Evolutionary conservation across 208 protist genomes (phyloP).

Genomic region (Acanthamoeba lenticulata): DNA sequence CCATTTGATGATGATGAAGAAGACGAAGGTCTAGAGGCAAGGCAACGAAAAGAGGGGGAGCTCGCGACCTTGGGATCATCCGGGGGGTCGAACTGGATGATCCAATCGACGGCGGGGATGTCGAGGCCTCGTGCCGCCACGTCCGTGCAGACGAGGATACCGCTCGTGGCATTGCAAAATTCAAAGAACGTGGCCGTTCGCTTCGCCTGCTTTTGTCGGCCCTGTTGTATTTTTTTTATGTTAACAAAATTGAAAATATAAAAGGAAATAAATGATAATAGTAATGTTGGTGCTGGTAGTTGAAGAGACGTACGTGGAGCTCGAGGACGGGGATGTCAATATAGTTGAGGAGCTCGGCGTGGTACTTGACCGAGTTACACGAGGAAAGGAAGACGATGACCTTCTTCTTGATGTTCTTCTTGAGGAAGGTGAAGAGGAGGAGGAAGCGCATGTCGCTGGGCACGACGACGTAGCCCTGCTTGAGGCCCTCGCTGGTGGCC

Average conservation of each 20-base stretch:
- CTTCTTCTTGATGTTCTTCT: constrained; percentile 97
- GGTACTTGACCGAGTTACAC: constrained; percentile 98
- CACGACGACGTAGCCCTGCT: constrained; percentile 97
- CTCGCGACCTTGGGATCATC: constrained; percentile 94
- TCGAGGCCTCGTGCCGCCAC: constrained; percentile 99
- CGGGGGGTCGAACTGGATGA: constrained; percentile 99
- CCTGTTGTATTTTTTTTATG: constrained; percentile 75
- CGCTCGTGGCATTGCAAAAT: constrained; percentile 97
- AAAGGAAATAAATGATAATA: no score
- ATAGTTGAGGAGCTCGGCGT: constrained; percentile 99
- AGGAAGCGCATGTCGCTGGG: constrained; percentile 95
- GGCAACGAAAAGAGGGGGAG: no score
- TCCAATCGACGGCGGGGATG: constrained; percentile 99
- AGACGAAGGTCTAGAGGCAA: not conserved
- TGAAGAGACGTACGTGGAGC: constrained; percentile 92
- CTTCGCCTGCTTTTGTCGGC: constrained; percentile 99
- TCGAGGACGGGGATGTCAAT: constrained; percentile 99
- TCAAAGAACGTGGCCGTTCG: constrained; percentile 99
- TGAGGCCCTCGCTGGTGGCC: constrained; percentile 72
- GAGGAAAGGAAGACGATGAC: constrained; percentile 99
- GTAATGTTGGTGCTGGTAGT: no score
- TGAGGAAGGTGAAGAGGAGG: constrained; percentile 99
- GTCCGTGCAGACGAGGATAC: constrained; percentile 99
- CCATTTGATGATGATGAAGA: not conserved
- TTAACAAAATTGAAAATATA: not conserved